Conservation (phyloP, 2,329 filamentous ascomycete genomes). For the Coniochaeta prunicola region DNA sequence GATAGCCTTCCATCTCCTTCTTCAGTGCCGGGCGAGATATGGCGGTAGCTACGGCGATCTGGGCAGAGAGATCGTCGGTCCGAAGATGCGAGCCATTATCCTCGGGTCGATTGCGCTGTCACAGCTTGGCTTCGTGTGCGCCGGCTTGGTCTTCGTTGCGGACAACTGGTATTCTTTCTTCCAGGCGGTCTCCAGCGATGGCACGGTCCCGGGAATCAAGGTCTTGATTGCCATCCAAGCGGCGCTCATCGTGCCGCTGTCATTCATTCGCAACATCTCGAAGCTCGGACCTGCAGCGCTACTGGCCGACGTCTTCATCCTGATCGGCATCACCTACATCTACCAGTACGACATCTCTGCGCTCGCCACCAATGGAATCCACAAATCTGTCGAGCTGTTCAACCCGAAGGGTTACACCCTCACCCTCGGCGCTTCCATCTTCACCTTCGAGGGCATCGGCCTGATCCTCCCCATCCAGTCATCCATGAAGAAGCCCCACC, state of each 20-base stretch:
- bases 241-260: constrained; percentile 55
- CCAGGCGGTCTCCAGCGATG: constrained; percentile 47
- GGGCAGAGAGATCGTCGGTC: constrained; percentile 58
- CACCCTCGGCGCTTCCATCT: constrained; percentile 67
- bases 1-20: constrained; percentile 63
- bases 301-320: constrained; percentile 64
- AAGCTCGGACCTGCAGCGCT: constrained; percentile 64
- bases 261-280: constrained; percentile 67
- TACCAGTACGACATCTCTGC: constrained; percentile 61
- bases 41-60: constrained; percentile 71
- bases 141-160: constrained; percentile 70
- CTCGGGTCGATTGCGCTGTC: constrained; percentile 65
- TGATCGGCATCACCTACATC: constrained; percentile 64
- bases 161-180: constrained; percentile 66
- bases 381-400: constrained; percentile 58
- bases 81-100: constrained; percentile 56
- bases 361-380: constrained; percentile 48
- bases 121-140: constrained; percentile 71
- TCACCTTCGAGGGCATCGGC: constrained; percentile 73
- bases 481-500: constrained; percentile 63
- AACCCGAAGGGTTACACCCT: constrained; percentile 63
- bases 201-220: constrained; percentile 42
- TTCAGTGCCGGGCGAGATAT: constrained; percentile 56
- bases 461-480: constrained; percentile 71
- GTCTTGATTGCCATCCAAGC: constrained; percentile 61